A percentile compares a stretch with the other conserved stretches of the same genome.
These are phyloP conservation scores for Bertia moriformis DNA, from an alignment of 2,329 filamentous ascomycete genomes.

Conservation along the genomic window DNA sequence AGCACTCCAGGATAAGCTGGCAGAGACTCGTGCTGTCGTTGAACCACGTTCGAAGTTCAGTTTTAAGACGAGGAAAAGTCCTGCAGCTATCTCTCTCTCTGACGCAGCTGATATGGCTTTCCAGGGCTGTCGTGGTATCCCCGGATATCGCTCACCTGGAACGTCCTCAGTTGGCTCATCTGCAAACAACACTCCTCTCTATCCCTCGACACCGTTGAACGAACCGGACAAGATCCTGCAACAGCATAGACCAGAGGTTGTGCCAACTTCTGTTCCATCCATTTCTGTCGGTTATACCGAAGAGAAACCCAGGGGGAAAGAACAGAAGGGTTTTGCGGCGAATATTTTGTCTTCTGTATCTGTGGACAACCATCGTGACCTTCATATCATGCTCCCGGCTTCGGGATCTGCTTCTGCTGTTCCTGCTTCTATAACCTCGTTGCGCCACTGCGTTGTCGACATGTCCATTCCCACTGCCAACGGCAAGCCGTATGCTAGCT, in stretches of 20 bases:
- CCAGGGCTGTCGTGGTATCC: conserved; percentile 24
- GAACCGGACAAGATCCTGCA: conserved; percentile 14
- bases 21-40: conserved; percentile 30
- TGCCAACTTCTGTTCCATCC: conserved; percentile 16
- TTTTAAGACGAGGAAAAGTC: conserved; percentile 39
- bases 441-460: conserved; percentile 36
- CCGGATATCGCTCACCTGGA: conserved; percentile 23
- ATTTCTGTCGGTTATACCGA: conserved; percentile 3
- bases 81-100: conserved; percentile 30
- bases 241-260: conserved; percentile 16
- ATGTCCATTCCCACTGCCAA: conserved; percentile 30
- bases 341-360: conserved; percentile 24
- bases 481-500: conserved; percentile 30
- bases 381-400: conserved; percentile 35
- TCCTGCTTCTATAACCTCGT: conserved; percentile 34
- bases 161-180: conserved; percentile 16
- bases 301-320: conserved; percentile 1
- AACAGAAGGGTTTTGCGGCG: conserved; percentile 15
- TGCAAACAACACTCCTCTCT: conserved; percentile 15
- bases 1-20: conserved; percentile 40
- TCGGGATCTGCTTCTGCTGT: conserved; percentile 30
- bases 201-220: conserved; percentile 8
- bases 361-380: conserved; percentile 27
- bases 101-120: conserved; percentile 34
- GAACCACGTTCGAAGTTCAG: conserved; percentile 44